Evolutionary conservation across 2,329 filamentous ascomycete genomes (phyloP).

Genomic region (Geoglossum cookeanum): DNA sequence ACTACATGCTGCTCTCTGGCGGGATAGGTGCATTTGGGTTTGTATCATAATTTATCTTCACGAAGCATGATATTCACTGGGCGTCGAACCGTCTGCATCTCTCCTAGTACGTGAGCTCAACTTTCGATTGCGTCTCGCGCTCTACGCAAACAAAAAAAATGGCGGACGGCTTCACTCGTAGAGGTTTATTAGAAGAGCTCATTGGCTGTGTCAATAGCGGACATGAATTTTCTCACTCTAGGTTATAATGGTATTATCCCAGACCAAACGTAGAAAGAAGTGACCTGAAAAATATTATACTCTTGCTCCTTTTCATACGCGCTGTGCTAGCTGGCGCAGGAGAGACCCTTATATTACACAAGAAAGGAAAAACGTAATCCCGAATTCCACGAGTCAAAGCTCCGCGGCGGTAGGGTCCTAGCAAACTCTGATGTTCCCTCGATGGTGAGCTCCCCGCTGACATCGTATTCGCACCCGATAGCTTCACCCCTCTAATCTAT

Average conservation of each 20-base stretch:
- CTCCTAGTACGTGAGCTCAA: not conserved
- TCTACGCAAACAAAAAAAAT: not conserved
- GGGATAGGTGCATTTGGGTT: not conserved
- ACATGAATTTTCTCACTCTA: not conserved
- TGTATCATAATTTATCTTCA: not conserved
- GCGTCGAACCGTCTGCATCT: not conserved
- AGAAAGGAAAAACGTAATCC: constrained; percentile 29
- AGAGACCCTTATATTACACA: constrained; percentile 27
- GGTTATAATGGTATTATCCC: not conserved
- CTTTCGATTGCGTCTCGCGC: not conserved
- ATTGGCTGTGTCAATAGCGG: not conserved
- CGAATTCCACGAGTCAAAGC: constrained; percentile 23
- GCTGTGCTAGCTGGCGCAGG: not conserved
- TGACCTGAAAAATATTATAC: not conserved
- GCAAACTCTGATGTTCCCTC: constrained; percentile 25
- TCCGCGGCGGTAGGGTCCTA: constrained; percentile 23
- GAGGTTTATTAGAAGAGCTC: not conserved
- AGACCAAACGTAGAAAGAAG: not conserved
- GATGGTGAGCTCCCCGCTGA: constrained; percentile 20
- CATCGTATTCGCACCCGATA: too few relatives aligned
- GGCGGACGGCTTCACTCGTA: not conserved
- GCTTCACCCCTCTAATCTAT: too few relatives aligned
- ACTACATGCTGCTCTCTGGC: not conserved
- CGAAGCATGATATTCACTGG: not conserved
- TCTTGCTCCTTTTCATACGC: not conserved